Percentiles rank a stretch among this genome's conserved stretches.
These are phyloP conservation scores for Raddia distichophylla DNA, from an alignment of 176 grass and related monocot species.

Conservation along the genomic window DNA sequence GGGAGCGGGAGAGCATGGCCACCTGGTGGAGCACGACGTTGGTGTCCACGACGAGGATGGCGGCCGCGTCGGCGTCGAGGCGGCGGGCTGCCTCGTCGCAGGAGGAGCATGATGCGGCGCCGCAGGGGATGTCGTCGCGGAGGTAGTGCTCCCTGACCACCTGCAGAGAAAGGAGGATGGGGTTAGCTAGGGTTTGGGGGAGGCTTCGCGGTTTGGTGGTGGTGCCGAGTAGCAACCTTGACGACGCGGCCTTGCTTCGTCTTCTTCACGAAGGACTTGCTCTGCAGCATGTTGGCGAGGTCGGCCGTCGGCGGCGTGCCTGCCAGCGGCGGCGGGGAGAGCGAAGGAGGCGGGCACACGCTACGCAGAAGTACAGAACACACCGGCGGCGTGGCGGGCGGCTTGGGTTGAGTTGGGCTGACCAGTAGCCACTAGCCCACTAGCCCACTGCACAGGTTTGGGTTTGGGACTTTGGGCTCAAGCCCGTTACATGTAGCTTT, in stretches of 20 bases:
- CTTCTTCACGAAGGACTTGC: slow-evolving; percentile 98
- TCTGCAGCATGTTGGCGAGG: slow-evolving; percentile 72
- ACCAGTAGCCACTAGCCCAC: too few species aligned
- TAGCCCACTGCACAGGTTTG: too few species aligned
- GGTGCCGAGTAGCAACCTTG: slow-evolving; percentile 52
- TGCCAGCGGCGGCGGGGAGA: not conserved
- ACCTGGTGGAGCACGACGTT: slow-evolving; percentile 97
- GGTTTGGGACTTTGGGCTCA: too few species aligned
- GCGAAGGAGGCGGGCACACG: not conserved
- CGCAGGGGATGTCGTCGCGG: slow-evolving; percentile 89
- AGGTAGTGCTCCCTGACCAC: slow-evolving; percentile 98
- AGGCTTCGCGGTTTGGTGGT: not conserved
- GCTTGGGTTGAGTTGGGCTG: too few species aligned
- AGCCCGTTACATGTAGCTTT: not conserved
- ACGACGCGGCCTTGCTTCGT: slow-evolving; percentile 85
- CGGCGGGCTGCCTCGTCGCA: slow-evolving; percentile 61
- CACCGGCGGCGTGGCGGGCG: not conserved
- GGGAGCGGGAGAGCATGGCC: not conserved
- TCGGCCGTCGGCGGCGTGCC: not conserved
- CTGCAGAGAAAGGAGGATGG: slow-evolving; percentile 31
- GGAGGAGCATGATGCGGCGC: slow-evolving; percentile 60
- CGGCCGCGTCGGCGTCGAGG: slow-evolving; percentile 53
- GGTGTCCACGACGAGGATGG: slow-evolving; percentile 89
- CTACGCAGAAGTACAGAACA: too few species aligned
- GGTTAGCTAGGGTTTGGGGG: slow-evolving; percentile 52